Percentiles rank a stretch among this genome's conserved stretches.
Evolutionary conservation across 2,329 filamentous ascomycete genomes (phyloP).

Genomic region (Paecilomyces variotii): DNA sequence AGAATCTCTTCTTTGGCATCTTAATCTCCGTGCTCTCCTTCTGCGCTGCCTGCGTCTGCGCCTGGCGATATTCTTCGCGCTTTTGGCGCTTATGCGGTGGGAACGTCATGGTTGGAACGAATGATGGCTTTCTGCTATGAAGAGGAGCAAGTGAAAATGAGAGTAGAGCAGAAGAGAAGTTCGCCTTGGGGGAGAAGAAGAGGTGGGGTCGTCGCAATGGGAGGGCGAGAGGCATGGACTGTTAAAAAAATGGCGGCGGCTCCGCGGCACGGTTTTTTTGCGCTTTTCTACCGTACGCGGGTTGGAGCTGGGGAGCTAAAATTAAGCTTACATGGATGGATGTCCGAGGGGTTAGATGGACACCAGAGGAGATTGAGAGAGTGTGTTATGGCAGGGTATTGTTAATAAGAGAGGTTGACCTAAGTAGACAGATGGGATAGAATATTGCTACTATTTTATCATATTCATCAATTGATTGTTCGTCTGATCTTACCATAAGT

Average conservation of each 20-base stretch:
- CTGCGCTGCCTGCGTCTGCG: slow-evolving; percentile 28
- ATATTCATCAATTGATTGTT: not conserved
- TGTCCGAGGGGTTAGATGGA: not conserved
- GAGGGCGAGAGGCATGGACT: not conserved
- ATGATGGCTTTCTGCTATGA: not conserved
- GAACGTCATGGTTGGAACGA: slow-evolving; percentile 9
- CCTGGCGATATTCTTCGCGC: slow-evolving; percentile 57
- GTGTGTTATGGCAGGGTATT: not conserved
- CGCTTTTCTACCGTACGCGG: too few relatives aligned
- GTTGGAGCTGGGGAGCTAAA: not conserved
- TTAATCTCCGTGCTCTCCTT: slow-evolving; percentile 36
- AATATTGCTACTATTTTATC: not conserved
- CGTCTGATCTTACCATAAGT: not conserved
- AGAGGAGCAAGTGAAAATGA: not conserved
- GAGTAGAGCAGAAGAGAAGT: not conserved
- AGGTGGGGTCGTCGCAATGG: not conserved
- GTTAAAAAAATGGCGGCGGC: not conserved
- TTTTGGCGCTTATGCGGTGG: slow-evolving; percentile 54
- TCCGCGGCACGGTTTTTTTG: not conserved
- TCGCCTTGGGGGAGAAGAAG: not conserved
- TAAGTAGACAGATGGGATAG: not conserved
- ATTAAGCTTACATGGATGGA: not conserved
- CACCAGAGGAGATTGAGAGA: not conserved
- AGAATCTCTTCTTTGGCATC: slow-evolving; percentile 90
- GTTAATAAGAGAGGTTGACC: not conserved